A percentile compares a stretch with the other conserved stretches of the same genome.
Conservation (phyloP, 176 grass and related monocot genomes). For the Carex myosuroides region DNA sequence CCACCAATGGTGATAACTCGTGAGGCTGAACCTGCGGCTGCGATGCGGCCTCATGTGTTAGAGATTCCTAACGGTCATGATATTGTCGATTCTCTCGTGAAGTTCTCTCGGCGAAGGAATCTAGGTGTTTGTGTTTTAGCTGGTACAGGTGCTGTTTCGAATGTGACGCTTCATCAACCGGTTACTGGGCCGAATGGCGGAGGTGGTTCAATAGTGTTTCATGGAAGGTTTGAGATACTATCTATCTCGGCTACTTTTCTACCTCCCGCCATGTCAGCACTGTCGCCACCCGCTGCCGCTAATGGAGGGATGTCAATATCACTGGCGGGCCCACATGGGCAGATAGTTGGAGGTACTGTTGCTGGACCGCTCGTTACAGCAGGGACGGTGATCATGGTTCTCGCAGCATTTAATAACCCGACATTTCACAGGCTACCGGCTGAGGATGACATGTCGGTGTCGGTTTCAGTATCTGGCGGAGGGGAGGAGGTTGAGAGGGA, state of each 20-base stretch:
- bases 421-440: conserved; percentile 83
- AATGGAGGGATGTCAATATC: conserved; percentile 59
- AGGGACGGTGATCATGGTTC: conserved; percentile 57
- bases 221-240: conserved; percentile 70
- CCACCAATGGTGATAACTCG: conserved; percentile 85
- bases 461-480: conserved; percentile 41
- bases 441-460: conserved; percentile 48
- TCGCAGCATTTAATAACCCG: conserved; percentile 72
- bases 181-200: neutral
- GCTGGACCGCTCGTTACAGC: conserved; percentile 63
- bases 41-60: conserved; percentile 86
- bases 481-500: conserved; percentile 36
- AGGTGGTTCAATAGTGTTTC: conserved; percentile 45
- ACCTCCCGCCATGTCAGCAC: conserved; percentile 40
- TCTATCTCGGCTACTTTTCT: conserved; percentile 83
- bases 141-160: conserved; percentile 59
- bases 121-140: conserved; percentile 79
- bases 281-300: conserved; percentile 34
- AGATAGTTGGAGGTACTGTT: conserved; percentile 72
- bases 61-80: conserved; percentile 78
- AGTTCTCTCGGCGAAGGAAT: conserved; percentile 45
- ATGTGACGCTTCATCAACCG: conserved; percentile 62
- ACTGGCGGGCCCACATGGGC: conserved; percentile 81
- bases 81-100: conserved; percentile 50
- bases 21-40: conserved; percentile 47